A percentile compares a stretch with the other conserved stretches of the same genome.
Evolutionary conservation across 116 monocot genomes (phyloP).

Genomic region (Thalassia testudinum): DNA sequence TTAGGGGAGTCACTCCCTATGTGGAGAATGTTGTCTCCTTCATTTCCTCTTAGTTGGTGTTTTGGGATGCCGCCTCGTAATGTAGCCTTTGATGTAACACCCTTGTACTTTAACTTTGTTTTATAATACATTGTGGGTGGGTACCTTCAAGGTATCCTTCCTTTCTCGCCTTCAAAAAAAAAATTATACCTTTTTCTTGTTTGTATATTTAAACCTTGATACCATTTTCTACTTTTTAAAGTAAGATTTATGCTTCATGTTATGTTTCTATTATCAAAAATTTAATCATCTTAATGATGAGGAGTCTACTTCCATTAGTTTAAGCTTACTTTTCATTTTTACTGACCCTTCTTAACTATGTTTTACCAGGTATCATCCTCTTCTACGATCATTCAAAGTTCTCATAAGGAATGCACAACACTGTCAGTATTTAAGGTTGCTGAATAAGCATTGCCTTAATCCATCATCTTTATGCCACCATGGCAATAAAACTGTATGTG

Average conservation of each 20-base stretch:
- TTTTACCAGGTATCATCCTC: conserved; percentile 22
- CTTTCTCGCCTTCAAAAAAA: no score
- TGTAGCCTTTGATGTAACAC: neutral
- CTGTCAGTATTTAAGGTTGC: conserved; percentile 25
- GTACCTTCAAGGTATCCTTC: no score
- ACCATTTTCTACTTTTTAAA: neutral
- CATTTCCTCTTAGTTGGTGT: no score
- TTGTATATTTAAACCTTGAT: no score
- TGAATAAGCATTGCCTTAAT: conserved; percentile 30
- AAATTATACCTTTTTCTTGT: no score
- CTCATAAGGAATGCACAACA: conserved; percentile 32
- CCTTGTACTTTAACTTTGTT: neutral
- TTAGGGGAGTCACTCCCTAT: no score
- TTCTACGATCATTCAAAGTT: conserved; percentile 25
- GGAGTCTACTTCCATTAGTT: neutral
- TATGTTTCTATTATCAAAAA: neutral
- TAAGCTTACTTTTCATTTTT: neutral
- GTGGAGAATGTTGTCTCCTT: no score
- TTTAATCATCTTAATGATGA: neutral
- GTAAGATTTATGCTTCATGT: neutral
- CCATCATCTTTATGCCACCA: neutral
- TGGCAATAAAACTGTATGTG: neutral
- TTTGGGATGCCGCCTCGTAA: neutral
- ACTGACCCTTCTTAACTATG: neutral
- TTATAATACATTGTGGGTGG: no score